Base-by-base conservation (phyloP, 2,329 filamentous ascomycete genomes). In the Aureobasidium pullulans region DNA sequence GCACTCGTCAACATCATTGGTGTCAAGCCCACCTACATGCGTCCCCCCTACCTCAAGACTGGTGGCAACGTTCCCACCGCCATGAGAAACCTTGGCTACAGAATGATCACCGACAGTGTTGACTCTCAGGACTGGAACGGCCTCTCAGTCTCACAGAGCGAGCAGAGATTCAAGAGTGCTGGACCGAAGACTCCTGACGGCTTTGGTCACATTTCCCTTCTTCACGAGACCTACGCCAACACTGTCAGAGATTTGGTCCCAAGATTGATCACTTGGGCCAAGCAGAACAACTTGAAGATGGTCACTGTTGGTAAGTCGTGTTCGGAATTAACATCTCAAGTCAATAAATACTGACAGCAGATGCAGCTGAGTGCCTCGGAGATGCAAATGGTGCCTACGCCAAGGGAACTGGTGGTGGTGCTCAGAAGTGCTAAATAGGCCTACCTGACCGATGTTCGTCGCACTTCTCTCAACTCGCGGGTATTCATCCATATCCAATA, bases 41-140 rank as follows among this genome's bases (percentile, higher is more conserved):
- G 59, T 34, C 59, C 59, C 34, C 59, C 49, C 10, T 60, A 56
- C 29, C 59, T 60, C 32, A 46, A 54, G 15, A 54, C 48, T 9
- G 59, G 50, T n/a, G 42, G 49, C 7, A 60, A 53, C 36, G 50
- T 56, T 7, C 37, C 50, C 16, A 60, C 36, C 5, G 59, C 40
- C 2, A 57, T 60, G 39, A 47, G 48, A 29, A 56, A 48, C 15
- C 59, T 60, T 10, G 59, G 49, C 4, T 60, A 60, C 42, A 52
- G 19, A 16, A 57, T 60, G 48, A 57, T 60, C 42, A 60, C 50
- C 39, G 50, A 46, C 8, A 50, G 50, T 16, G 34, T 56, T 6
- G 59, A 60, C n/a, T 54, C 59, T 1, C 44, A 48, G 23, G 59
- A 60, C 16, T 60, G 59, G 59, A 58, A 58, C 7, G 54, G 54